These are phyloP conservation scores for Boletus vinaceobasis DNA, from an alignment of 768 basidiomycete genomes.

Conservation along the genomic window DNA sequence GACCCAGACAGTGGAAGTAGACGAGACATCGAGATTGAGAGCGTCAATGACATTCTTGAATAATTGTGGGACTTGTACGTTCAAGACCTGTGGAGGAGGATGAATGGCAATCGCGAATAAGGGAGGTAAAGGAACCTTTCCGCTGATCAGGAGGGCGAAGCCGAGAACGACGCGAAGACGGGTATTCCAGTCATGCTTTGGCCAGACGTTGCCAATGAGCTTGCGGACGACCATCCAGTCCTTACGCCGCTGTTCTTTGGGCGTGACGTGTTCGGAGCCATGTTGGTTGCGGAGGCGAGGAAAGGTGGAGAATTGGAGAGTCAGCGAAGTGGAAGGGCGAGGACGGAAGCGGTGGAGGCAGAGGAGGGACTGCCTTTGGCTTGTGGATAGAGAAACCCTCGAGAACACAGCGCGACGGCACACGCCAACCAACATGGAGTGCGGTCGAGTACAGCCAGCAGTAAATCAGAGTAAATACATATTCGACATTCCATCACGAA, in stretches of 20 bases:
- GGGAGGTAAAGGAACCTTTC: slow-evolving; percentile 60
- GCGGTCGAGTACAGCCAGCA: not conserved
- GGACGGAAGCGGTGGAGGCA: slow-evolving; percentile 2
- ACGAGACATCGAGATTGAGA: slow-evolving; percentile 77
- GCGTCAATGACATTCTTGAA: slow-evolving; percentile 92
- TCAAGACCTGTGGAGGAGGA: slow-evolving; percentile 62
- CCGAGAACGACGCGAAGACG: slow-evolving; percentile 81
- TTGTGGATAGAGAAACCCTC: not conserved
- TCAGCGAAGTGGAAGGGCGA: not conserved
- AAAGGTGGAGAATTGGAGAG: slow-evolving; percentile 18
- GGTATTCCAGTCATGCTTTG: slow-evolving; percentile 77
- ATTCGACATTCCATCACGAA: not conserved
- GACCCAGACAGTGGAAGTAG: slow-evolving; percentile 80
- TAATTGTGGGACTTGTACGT: slow-evolving; percentile 96
- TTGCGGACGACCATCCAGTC: slow-evolving; percentile 87
- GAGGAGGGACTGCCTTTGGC: slow-evolving; percentile 9
- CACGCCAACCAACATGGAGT: slow-evolving; percentile 22
- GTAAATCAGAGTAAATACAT: not conserved
- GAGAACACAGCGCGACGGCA: slow-evolving; percentile 24
- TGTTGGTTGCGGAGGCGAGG: slow-evolving; percentile 10
- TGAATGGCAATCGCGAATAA: not conserved
- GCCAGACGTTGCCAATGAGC: slow-evolving; percentile 92
- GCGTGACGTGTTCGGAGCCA: slow-evolving; percentile 10
- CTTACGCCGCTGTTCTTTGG: slow-evolving; percentile 57
- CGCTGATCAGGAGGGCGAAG: slow-evolving; percentile 71